phyloP scores from a whole-genome alignment of 2,329 filamentous ascomycete genomes.

The Fusarium sterilihyphosum region DNA sequence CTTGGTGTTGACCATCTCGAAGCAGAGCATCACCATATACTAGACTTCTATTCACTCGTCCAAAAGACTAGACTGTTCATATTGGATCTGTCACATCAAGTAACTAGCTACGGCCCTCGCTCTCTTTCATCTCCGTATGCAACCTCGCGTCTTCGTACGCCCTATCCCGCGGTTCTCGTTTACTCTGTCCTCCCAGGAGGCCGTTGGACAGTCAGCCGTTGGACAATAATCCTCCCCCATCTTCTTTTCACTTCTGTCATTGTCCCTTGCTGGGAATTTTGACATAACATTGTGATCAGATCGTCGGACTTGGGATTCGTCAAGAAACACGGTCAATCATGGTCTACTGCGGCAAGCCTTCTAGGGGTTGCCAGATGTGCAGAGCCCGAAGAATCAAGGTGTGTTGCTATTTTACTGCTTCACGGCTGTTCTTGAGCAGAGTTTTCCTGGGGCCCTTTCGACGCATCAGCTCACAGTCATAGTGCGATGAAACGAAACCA shows the following conservation, averaged over 20 bases:
- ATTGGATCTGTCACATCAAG: constrained; percentile 21
- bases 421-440: background rate
- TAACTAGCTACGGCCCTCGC: constrained; percentile 8
- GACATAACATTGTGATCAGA: background rate
- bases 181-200: constrained; percentile 36
- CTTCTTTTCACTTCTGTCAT: constrained; percentile 1
- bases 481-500: constrained; percentile 76
- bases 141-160: constrained; percentile 43
- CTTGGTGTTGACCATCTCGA: constrained; percentile 2
- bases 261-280: background rate
- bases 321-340: constrained; percentile 51
- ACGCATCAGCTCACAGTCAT: constrained; percentile 21
- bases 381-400: constrained; percentile 79
- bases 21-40: constrained; percentile 1
- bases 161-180: constrained; percentile 31
- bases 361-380: constrained; percentile 78
- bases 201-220: constrained; percentile 32
- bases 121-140: constrained; percentile 35
- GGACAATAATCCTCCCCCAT: constrained; percentile 8
- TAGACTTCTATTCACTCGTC: background rate
- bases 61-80: constrained; percentile 1
- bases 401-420: constrained; percentile 41
- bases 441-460: background rate
- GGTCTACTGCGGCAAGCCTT: constrained; percentile 75
- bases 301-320: background rate